Percentiles rank a stretch among this genome's conserved stretches.
Evolutionary conservation across 306 rosid genomes (phyloP).

Genomic region (Vigna angularis): DNA sequence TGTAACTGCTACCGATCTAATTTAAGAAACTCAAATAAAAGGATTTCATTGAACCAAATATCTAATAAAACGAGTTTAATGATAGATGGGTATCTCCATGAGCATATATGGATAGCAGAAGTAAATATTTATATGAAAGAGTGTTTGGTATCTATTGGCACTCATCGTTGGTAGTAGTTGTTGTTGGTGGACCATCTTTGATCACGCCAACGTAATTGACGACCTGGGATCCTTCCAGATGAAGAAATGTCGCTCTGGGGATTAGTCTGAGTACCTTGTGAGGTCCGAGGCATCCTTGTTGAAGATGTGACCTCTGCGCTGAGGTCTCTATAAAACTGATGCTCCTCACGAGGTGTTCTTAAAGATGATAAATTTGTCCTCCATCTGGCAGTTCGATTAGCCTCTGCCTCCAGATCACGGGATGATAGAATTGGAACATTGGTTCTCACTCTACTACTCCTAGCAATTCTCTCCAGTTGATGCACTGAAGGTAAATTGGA

Average conservation of each 20-base stretch:
- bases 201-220: slow-evolving; percentile 62
- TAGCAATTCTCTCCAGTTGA: slow-evolving; percentile 40
- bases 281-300: slow-evolving; percentile 29
- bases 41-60: slow-evolving; percentile 33
- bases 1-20: neutral
- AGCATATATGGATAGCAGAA: neutral
- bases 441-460: slow-evolving; percentile 44
- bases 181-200: slow-evolving; percentile 60
- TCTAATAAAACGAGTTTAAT: slow-evolving; percentile 9
- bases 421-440: slow-evolving; percentile 5
- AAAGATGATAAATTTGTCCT: slow-evolving; percentile 44
- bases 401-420: slow-evolving; percentile 38
- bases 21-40: neutral
- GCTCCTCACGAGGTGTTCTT: slow-evolving; percentile 36
- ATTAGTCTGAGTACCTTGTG: slow-evolving; percentile 38
- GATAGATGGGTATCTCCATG: slow-evolving; percentile 4
- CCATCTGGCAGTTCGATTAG: slow-evolving; percentile 48
- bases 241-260: slow-evolving; percentile 29
- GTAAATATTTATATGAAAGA: neutral
- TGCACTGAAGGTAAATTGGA: slow-evolving; percentile 48
- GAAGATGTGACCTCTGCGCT: slow-evolving; percentile 44
- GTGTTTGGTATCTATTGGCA: slow-evolving; percentile 21
- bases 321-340: slow-evolving; percentile 37
- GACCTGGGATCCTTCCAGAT: slow-evolving; percentile 43
- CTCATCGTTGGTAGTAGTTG: slow-evolving; percentile 45